Evolutionary conservation across 345 rosid species (phyloP).

Genomic region (Kernera saxatilis): DNA sequence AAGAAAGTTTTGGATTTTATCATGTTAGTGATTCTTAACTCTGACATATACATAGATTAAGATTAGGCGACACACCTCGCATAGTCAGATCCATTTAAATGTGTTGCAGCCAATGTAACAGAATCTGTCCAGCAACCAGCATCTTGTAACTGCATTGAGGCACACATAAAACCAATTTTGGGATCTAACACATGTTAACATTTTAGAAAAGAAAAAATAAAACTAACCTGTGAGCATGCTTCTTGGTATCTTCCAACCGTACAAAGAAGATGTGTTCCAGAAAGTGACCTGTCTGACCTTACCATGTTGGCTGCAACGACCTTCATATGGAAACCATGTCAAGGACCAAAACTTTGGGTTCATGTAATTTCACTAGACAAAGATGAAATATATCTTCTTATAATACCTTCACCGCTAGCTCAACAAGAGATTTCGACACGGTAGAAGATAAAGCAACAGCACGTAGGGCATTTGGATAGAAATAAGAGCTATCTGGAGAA

Average conservation of each 20-base stretch:
- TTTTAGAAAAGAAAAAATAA: not conserved
- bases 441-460: slow-evolving; percentile 92
- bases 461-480: slow-evolving; percentile 80
- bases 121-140: slow-evolving; percentile 95
- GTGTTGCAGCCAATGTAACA: slow-evolving; percentile 84
- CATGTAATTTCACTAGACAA: not conserved
- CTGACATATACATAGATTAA: not conserved
- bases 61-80: slow-evolving; percentile 32
- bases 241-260: slow-evolving; percentile 93
- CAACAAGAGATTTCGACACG: slow-evolving; percentile 79
- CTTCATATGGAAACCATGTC: slow-evolving; percentile 28
- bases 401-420: slow-evolving; percentile 79
- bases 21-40: not conserved
- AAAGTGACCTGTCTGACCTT: slow-evolving; percentile 74
- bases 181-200: not conserved
- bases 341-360: not conserved
- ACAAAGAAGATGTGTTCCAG: slow-evolving; percentile 89
- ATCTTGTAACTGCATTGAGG: slow-evolving; percentile 64
- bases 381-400: not conserved
- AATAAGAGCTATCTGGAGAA: slow-evolving; percentile 76
- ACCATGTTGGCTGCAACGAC: slow-evolving; percentile 98
- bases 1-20: not conserved
- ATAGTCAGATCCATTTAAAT: slow-evolving; percentile 80
- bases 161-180: not conserved
- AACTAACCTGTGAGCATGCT: slow-evolving; percentile 89